phyloP scores from a whole-genome alignment of 768 basidiomycete genomes.

The Daedalea quercina region DNA sequence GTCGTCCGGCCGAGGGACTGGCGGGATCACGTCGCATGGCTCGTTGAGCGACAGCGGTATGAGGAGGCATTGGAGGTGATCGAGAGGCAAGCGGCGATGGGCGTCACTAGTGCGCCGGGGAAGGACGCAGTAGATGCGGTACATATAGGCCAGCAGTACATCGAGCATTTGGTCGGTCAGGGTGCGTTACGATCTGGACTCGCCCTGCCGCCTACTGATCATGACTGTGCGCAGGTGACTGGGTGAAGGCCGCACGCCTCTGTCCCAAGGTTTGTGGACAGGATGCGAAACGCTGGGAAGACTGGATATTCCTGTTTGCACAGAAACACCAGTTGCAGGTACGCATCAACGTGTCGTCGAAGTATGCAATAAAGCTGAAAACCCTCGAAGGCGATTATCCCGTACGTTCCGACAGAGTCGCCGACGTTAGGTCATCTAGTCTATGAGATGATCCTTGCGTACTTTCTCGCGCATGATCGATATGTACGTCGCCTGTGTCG shows the following conservation, averaged over 20 bases:
- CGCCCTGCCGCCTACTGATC: background rate
- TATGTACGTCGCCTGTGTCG: conserved; percentile 35
- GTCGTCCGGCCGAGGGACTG: conserved; percentile 83
- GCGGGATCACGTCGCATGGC: conserved; percentile 87
- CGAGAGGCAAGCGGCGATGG: conserved; percentile 52
- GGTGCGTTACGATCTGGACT: conserved; percentile 37
- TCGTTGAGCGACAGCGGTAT: conserved; percentile 79
- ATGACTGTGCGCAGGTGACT: conserved; percentile 39
- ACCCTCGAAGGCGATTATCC: conserved; percentile 69
- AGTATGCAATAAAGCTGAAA: background rate
- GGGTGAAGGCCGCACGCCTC: conserved; percentile 71
- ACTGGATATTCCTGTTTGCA: conserved; percentile 90
- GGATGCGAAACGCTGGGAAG: conserved; percentile 84
- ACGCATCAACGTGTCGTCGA: conserved; percentile 12
- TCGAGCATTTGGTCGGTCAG: conserved; percentile 77
- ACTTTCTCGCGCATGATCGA: conserved; percentile 76
- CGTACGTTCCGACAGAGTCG: conserved; percentile 75
- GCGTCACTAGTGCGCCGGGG: conserved; percentile 20
- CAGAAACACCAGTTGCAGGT: conserved; percentile 77
- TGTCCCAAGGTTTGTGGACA: conserved; percentile 82
- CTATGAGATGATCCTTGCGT: conserved; percentile 91
- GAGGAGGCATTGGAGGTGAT: conserved; percentile 85
- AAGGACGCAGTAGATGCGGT: conserved; percentile 42
- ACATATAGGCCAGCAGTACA: conserved; percentile 80
- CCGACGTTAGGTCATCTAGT: conserved; percentile 80